Conservation (phyloP, 176 grass and related monocot species). For the Eragrostis curvula region DNA sequence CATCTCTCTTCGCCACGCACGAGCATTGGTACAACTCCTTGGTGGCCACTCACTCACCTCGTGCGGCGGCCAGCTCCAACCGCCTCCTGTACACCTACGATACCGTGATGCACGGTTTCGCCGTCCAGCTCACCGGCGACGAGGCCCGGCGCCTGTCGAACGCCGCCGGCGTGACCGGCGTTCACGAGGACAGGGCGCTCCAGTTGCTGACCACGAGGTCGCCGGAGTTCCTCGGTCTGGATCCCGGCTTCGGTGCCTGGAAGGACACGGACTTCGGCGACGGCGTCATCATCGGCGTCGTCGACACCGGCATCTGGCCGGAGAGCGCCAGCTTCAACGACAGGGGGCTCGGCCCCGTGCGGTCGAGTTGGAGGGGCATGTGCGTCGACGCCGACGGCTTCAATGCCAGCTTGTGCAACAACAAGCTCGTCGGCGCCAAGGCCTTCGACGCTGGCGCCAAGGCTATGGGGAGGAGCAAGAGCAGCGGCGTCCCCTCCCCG, state of each 20-base stretch:
- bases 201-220: slow-evolving; percentile 17
- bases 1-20: slow-evolving; percentile 2
- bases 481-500: neutral
- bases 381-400: slow-evolving; percentile 25
- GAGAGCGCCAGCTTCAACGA: slow-evolving; percentile 42
- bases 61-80: neutral
- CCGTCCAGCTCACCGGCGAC: neutral
- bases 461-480: no score
- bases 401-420: slow-evolving; percentile 37
- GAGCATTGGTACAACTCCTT: neutral
- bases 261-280: slow-evolving; percentile 21
- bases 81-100: slow-evolving; percentile 28
- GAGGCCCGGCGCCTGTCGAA: neutral
- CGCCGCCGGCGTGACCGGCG: slow-evolving; percentile 21
- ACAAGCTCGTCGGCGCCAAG: slow-evolving; percentile 48
- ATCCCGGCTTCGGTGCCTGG: neutral
- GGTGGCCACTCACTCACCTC: neutral
- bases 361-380: neutral
- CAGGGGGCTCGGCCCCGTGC: neutral
- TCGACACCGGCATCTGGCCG: slow-evolving; percentile 38
- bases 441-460: neutral
- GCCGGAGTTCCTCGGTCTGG: slow-evolving; percentile 26
- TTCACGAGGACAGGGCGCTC: neutral
- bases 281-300: slow-evolving; percentile 32
- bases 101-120: slow-evolving; percentile 36